These are phyloP conservation scores for Ophiocytium majus DNA, from an alignment of 352 stramenopile genomes.

Conservation along the genomic window DNA sequence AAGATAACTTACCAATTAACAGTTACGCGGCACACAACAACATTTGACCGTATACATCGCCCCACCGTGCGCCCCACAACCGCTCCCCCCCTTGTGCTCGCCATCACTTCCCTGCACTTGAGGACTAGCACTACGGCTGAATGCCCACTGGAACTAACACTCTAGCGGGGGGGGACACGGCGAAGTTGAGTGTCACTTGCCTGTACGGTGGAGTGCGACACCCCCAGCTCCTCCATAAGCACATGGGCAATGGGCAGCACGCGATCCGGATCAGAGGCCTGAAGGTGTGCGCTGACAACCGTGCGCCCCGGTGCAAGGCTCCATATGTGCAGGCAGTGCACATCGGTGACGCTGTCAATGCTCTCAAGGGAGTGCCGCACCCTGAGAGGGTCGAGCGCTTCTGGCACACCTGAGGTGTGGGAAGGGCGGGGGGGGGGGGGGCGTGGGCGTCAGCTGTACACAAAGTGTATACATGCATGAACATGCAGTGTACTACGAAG, in stretches of 20 bases:
- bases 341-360: slow-evolving; percentile 72
- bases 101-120: neutral
- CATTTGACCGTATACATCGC: neutral
- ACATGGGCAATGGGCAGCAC: slow-evolving; percentile 59
- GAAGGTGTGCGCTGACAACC: slow-evolving; percentile 86
- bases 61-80: neutral
- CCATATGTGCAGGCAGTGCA: slow-evolving; percentile 98
- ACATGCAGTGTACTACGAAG: neutral
- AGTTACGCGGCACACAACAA: neutral
- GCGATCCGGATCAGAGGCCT: slow-evolving; percentile 58
- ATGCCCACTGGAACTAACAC: neutral
- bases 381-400: neutral
- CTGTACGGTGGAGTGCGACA: slow-evolving; percentile 73
- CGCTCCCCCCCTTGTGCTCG: neutral
- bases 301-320: slow-evolving; percentile 82
- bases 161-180: neutral
- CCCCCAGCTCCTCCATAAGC: slow-evolving; percentile 62
- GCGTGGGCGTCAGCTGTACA: no score
- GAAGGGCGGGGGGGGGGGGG: neutral
- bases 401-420: neutral
- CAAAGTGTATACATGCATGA: neutral
- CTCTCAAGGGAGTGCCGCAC: neutral
- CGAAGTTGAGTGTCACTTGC: slow-evolving; percentile 53
- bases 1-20: no score
- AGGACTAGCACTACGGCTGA: neutral